Evolutionary conservation across 345 rosid genomes (phyloP).

Genomic region (Acer negundo): DNA sequence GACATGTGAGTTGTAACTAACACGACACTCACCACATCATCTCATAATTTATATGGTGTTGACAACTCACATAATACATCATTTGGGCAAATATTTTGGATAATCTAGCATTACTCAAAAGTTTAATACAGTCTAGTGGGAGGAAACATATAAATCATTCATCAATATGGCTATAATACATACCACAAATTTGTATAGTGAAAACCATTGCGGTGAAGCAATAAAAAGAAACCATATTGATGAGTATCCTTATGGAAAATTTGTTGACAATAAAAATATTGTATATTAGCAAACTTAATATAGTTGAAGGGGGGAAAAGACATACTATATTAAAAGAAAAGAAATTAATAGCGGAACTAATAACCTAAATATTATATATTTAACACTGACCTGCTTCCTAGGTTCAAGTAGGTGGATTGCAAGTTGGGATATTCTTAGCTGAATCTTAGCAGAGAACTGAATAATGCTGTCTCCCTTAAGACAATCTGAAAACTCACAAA

Average conservation of each 20-base stretch:
- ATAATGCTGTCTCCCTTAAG: slow-evolving; percentile 41
- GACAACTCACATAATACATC: too few species aligned
- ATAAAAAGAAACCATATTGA: slow-evolving; percentile 5
- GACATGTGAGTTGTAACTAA: too few species aligned
- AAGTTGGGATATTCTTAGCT: slow-evolving; percentile 63
- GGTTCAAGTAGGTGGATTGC: slow-evolving; percentile 72
- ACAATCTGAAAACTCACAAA: slow-evolving; percentile 64
- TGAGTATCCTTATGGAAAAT: background rate
- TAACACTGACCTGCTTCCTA: slow-evolving; percentile 58
- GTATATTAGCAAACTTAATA: background rate
- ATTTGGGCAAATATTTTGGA: too few species aligned
- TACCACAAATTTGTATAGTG: background rate
- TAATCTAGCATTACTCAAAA: background rate
- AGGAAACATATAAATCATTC: slow-evolving; percentile 4
- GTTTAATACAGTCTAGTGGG: background rate
- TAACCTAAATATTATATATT: background rate
- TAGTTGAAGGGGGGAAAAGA: background rate
- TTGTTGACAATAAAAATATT: background rate
- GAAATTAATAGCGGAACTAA: background rate
- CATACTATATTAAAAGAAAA: background rate
- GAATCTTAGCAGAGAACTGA: slow-evolving; percentile 60
- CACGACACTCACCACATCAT: too few species aligned
- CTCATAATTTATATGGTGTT: too few species aligned
- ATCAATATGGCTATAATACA: background rate
- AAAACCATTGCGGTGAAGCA: background rate